A percentile compares a stretch with the other conserved stretches of the same genome.
Evolutionary conservation across 768 basidiomycete species (phyloP).

Genomic region (Hydnum rufescens): DNA sequence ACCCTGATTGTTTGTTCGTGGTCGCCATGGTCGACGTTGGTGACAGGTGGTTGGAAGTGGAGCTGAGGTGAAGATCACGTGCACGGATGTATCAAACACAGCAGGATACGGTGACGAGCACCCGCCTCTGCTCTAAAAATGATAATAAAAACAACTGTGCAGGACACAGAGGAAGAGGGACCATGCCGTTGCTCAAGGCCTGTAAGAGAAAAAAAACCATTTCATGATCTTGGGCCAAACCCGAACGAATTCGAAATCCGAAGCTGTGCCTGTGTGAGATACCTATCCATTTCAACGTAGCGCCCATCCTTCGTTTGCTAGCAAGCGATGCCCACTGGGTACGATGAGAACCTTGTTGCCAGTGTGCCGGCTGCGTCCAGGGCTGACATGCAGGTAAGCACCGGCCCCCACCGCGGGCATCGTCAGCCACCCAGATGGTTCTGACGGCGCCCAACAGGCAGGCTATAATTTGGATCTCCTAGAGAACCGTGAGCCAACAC

Average conservation of each 20-base stretch:
- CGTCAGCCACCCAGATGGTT: not conserved
- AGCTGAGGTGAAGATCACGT: not conserved
- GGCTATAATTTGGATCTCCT: not conserved
- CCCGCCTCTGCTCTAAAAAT: not conserved
- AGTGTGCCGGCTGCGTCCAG: not conserved
- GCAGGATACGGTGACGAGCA: not conserved
- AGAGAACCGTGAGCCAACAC: not conserved
- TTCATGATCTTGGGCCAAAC: not conserved
- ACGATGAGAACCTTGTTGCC: not conserved
- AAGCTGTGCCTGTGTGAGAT: not conserved
- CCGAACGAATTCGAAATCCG: not conserved
- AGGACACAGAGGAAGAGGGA: not conserved
- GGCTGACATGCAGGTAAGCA: not conserved
- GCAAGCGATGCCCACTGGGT: not conserved
- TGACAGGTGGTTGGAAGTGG: not conserved
- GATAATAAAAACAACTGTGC: not conserved
- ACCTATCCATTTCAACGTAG: not conserved
- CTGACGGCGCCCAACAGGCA: not conserved
- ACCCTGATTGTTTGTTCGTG: no score
- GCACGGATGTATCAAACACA: not conserved
- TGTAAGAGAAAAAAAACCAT: not conserved
- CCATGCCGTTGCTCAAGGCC: not conserved
- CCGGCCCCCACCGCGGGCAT: not conserved
- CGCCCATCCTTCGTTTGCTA: not conserved
- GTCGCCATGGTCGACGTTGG: not conserved